These are phyloP conservation scores for Elsinoe necatrix DNA, from an alignment of 2,329 filamentous ascomycete species.

Conservation along the genomic window DNA sequence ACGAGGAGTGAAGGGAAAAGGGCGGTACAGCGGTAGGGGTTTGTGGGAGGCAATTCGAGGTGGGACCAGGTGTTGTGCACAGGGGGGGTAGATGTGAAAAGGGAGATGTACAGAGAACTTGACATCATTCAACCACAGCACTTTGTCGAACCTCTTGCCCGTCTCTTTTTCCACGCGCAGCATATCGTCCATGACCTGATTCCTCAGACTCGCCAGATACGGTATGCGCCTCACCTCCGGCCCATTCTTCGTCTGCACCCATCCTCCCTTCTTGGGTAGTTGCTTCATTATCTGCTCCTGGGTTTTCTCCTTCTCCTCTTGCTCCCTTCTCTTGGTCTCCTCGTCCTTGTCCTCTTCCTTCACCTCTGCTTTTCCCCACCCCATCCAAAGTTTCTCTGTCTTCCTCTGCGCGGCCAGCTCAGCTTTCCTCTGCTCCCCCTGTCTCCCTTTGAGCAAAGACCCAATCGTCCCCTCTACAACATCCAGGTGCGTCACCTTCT, in stretches of 20 bases:
- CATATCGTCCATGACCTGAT: constrained; percentile 54
- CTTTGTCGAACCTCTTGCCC: constrained; percentile 49
- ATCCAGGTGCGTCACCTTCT: constrained; percentile 48
- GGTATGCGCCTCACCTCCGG: constrained; percentile 58
- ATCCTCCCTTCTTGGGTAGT: constrained; percentile 45
- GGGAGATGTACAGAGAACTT: constrained; percentile 44
- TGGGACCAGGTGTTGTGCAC: neutral
- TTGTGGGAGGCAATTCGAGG: neutral
- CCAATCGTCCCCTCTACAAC: constrained; percentile 24
- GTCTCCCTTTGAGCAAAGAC: neutral
- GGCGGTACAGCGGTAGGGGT: constrained; percentile 18
- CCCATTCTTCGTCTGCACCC: constrained; percentile 52
- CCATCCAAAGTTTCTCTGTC: neutral
- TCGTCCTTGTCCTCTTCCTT: constrained; percentile 34
- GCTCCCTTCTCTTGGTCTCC: constrained; percentile 30
- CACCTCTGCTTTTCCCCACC: neutral
- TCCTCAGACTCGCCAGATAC: constrained; percentile 57
- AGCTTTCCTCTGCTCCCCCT: neutral
- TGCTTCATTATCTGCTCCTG: neutral
- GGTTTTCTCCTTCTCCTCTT: neutral
- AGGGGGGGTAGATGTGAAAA: neutral
- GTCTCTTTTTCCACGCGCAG: constrained; percentile 39
- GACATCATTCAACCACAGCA: constrained; percentile 57
- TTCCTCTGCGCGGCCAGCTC: neutral
- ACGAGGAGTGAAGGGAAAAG: neutral